Conservation (phyloP, 306 rosid genomes). For the Prinsepia uniflora region DNA sequence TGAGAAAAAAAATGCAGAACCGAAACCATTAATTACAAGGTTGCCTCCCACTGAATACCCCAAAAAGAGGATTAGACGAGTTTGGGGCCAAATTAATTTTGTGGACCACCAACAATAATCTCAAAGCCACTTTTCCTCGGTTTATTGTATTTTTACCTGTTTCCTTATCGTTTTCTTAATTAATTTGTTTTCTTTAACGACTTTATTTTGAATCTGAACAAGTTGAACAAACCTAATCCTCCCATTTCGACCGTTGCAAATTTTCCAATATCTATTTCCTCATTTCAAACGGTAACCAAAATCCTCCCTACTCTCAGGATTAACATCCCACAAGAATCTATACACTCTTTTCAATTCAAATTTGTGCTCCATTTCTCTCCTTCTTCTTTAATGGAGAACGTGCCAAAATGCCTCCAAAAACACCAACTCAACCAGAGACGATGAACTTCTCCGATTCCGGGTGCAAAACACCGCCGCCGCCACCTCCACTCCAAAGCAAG, state of each 20-base stretch:
- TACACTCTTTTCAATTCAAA: neutral
- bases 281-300: conserved; percentile 34
- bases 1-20: too few relatives aligned
- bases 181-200: neutral
- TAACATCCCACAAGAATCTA: neutral
- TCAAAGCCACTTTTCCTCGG: too few relatives aligned
- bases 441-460: conserved; percentile 14
- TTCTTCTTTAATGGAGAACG: conserved; percentile 37
- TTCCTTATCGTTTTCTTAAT: too few relatives aligned
- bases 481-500: conserved; percentile 28
- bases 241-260: conserved; percentile 41
- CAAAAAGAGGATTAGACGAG: too few relatives aligned
- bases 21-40: too few relatives aligned
- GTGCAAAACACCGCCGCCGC: conserved; percentile 46
- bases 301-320: neutral
- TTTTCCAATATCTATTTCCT: neutral
- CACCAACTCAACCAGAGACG: conserved; percentile 31
- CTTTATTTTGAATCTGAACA: conserved; percentile 8
- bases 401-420: conserved; percentile 28
- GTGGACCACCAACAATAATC: too few relatives aligned
- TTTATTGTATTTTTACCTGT: too few relatives aligned
- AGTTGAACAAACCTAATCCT: neutral
- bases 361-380: neutral
- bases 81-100: too few relatives aligned
- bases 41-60: too few relatives aligned